phyloP scores from a whole-genome alignment of 2,329 filamentous ascomycete genomes.

The Ustulina deusta region DNA sequence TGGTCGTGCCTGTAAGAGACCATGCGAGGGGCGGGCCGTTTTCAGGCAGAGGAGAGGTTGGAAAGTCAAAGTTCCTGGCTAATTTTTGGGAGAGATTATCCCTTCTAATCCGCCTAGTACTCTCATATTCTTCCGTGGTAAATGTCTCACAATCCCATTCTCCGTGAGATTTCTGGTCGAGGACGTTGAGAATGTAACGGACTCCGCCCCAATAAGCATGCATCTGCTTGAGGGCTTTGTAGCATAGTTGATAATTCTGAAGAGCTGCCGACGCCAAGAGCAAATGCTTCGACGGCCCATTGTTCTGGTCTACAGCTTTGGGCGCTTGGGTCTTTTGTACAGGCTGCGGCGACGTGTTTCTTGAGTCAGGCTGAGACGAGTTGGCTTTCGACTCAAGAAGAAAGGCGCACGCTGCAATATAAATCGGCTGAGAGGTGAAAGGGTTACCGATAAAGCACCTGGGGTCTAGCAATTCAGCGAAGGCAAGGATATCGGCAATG shows the following conservation, averaged over 20 bases:
- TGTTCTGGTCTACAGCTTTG: slow-evolving; percentile 48
- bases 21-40: slow-evolving; percentile 75
- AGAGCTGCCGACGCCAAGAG: slow-evolving; percentile 83
- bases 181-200: slow-evolving; percentile 85
- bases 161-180: slow-evolving; percentile 89
- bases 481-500: slow-evolving; percentile 88
- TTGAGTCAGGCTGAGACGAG: slow-evolving; percentile 74
- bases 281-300: slow-evolving; percentile 73
- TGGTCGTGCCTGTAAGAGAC: slow-evolving; percentile 88
- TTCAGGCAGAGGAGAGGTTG: slow-evolving; percentile 58
- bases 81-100: slow-evolving; percentile 59
- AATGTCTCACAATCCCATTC: slow-evolving; percentile 81
- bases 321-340: slow-evolving; percentile 46
- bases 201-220: slow-evolving; percentile 88
- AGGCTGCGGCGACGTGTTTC: slow-evolving; percentile 65
- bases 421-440: slow-evolving; percentile 90
- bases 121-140: slow-evolving; percentile 81
- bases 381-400: slow-evolving; percentile 83
- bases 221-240: slow-evolving; percentile 84
- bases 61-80: slow-evolving; percentile 57
- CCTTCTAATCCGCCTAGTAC: slow-evolving; percentile 66
- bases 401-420: slow-evolving; percentile 90
- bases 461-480: slow-evolving; percentile 85
- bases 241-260: slow-evolving; percentile 88
- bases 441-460: slow-evolving; percentile 90